These are phyloP conservation scores for Scedosporium dehoogii DNA, from an alignment of 2,329 filamentous ascomycete genomes.

Conservation along the genomic window DNA sequence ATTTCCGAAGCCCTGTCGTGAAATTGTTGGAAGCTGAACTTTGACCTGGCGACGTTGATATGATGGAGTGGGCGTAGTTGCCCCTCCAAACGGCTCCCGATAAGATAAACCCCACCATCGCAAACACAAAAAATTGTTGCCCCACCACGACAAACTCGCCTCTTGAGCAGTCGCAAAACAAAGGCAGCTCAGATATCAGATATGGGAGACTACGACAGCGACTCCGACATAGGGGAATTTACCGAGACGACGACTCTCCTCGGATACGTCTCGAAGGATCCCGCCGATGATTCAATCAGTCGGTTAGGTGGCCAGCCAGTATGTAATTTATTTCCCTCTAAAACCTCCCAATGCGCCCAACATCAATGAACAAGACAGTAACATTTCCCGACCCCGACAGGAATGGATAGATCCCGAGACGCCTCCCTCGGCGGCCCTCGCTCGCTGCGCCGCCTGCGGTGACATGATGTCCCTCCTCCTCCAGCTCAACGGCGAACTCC, in stretches of 20 bases:
- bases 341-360: neutral
- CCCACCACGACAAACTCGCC: conserved; percentile 21
- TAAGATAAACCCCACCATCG: conserved; percentile 21
- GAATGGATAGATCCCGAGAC: conserved; percentile 71
- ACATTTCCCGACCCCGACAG: conserved; percentile 31
- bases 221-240: conserved; percentile 62
- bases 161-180: conserved; percentile 11
- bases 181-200: conserved; percentile 22
- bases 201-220: conserved; percentile 74
- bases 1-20: too few species aligned
- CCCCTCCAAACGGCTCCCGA: conserved; percentile 7
- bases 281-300: conserved; percentile 73
- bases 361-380: neutral
- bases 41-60: neutral
- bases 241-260: conserved; percentile 81
- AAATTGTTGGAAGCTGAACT: too few species aligned
- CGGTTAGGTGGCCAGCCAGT: conserved; percentile 82
- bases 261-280: conserved; percentile 76
- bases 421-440: conserved; percentile 65
- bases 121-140: conserved; percentile 28
- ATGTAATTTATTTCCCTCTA: conserved; percentile 25
- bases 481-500: conserved; percentile 84
- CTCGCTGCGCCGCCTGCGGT: conserved; percentile 81
- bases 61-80: neutral
- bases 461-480: conserved; percentile 74